Conservation (phyloP, 108 stramenopile genomes). For the Skeletonema menzelii region DNA sequence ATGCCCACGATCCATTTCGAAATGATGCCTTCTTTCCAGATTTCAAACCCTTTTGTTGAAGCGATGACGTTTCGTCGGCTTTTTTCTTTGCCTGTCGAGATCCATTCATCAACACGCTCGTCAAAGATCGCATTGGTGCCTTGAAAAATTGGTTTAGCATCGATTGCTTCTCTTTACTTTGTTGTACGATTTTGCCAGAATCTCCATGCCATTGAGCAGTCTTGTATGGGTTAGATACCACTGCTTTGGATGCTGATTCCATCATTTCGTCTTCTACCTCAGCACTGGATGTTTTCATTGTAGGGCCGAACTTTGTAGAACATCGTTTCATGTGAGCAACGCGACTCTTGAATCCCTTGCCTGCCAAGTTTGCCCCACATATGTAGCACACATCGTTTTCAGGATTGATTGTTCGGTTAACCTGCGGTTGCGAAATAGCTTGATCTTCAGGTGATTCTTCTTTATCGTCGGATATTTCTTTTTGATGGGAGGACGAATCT, state of each 20-base stretch:
- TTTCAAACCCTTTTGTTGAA: background rate
- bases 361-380: conserved; percentile 60
- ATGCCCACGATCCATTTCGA: conserved; percentile 1
- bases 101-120: conserved; percentile 49
- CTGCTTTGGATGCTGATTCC: conserved; percentile 15
- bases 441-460: background rate
- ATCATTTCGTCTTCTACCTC: conserved; percentile 36
- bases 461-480: too few species aligned
- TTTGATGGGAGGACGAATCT: background rate
- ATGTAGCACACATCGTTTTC: conserved; percentile 59
- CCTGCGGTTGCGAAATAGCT: background rate
- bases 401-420: background rate
- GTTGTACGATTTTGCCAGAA: background rate
- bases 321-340: conserved; percentile 84
- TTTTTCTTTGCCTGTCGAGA: conserved; percentile 40
- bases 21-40: background rate
- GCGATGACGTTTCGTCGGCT: conserved; percentile 20
- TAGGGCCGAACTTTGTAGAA: conserved; percentile 59
- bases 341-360: conserved; percentile 55
- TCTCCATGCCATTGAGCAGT: conserved; percentile 38
- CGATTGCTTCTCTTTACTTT: conserved; percentile 23
- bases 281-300: conserved; percentile 19
- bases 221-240: conserved; percentile 23
- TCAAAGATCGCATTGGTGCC: conserved; percentile 39
- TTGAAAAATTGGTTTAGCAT: conserved; percentile 35